These are phyloP conservation scores for Globisporangium irregulare DNA, from an alignment of 352 stramenopile species.

Conservation along the genomic window DNA sequence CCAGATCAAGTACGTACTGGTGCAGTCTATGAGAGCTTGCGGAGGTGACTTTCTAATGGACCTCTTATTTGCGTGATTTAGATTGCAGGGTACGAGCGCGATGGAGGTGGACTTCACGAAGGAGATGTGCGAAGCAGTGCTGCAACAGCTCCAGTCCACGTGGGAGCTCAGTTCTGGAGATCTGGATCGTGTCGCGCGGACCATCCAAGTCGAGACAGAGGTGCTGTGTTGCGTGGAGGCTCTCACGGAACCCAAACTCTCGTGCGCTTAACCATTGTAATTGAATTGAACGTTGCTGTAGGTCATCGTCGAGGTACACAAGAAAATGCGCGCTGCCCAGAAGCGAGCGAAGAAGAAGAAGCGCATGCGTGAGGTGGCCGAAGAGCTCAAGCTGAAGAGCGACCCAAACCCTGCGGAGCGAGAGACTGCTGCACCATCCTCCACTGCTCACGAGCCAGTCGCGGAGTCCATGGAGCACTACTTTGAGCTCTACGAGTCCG, in stretches of 20 bases:
- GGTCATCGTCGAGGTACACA: constrained; percentile 66
- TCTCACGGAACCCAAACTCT: not conserved
- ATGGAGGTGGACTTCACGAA: constrained; percentile 76
- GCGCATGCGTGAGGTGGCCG: constrained; percentile 20
- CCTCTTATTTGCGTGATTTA: constrained; percentile 15
- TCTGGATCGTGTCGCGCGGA: constrained; percentile 54
- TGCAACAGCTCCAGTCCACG: constrained; percentile 60
- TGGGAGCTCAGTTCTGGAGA: constrained; percentile 65
- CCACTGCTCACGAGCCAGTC: not conserved
- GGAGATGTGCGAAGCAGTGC: constrained; percentile 63
- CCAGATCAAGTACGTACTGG: constrained; percentile 61
- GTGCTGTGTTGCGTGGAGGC: not conserved
- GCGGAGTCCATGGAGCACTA: constrained; percentile 35
- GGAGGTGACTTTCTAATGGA: not conserved
- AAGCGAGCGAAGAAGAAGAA: constrained; percentile 40
- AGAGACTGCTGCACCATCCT: not conserved
- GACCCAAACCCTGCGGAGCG: constrained; percentile 1
- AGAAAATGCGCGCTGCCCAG: constrained; percentile 38
- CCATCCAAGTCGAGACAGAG: constrained; percentile 64
- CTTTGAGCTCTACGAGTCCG: constrained; percentile 54
- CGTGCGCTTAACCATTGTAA: not conserved
- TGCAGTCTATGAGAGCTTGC: not conserved
- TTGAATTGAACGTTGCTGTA: not conserved
- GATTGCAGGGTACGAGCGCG: constrained; percentile 58
- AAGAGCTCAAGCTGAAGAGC: constrained; percentile 10